A percentile compares a stretch with the other conserved stretches of the same genome.
Evolutionary conservation across 1,284 basidiomycete genomes (phyloP).

Genomic region (Psilocybe mexicana): DNA sequence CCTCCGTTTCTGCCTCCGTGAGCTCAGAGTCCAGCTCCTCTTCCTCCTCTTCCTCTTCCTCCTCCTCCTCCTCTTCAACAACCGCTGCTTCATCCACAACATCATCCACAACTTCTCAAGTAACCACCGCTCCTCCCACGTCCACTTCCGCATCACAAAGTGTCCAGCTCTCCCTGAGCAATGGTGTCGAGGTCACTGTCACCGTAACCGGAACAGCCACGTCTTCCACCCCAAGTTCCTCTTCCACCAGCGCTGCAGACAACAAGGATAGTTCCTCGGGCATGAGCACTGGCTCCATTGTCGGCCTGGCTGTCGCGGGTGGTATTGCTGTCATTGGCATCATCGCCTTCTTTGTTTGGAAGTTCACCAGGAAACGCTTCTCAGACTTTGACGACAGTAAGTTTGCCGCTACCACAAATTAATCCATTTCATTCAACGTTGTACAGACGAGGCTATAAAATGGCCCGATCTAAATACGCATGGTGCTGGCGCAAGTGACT

Average conservation of each 20-base stretch:
- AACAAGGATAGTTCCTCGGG: slow-evolving; percentile 23
- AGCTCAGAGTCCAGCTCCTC: neutral
- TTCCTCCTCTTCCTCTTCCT: slow-evolving; percentile 5
- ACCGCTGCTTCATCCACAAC: neutral
- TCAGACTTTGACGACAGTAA: slow-evolving; percentile 74
- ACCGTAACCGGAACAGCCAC: slow-evolving; percentile 9
- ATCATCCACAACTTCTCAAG: slow-evolving; percentile 6
- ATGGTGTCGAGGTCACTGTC: slow-evolving; percentile 11
- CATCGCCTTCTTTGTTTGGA: slow-evolving; percentile 76
- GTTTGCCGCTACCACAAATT: slow-evolving; percentile 32
- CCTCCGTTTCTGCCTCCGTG: neutral
- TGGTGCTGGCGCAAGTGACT: slow-evolving; percentile 43
- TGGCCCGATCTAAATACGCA: slow-evolving; percentile 83
- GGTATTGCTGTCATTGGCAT: slow-evolving; percentile 71
- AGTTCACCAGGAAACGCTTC: slow-evolving; percentile 76
- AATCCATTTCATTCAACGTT: slow-evolving; percentile 4
- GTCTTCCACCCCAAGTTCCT: slow-evolving; percentile 11
- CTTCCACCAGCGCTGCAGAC: slow-evolving; percentile 17
- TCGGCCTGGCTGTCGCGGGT: slow-evolving; percentile 77
- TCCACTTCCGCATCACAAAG: slow-evolving; percentile 5
- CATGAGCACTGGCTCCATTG: slow-evolving; percentile 66
- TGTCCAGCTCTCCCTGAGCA: slow-evolving; percentile 14
- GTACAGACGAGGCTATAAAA: slow-evolving; percentile 76
- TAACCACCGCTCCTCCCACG: slow-evolving; percentile 17
- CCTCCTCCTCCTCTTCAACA: neutral